Evolutionary conservation across 345 rosid genomes (phyloP), one percentile per base, ranked within the genome.

Genomic region (Linum usitatissimum): DNA sequence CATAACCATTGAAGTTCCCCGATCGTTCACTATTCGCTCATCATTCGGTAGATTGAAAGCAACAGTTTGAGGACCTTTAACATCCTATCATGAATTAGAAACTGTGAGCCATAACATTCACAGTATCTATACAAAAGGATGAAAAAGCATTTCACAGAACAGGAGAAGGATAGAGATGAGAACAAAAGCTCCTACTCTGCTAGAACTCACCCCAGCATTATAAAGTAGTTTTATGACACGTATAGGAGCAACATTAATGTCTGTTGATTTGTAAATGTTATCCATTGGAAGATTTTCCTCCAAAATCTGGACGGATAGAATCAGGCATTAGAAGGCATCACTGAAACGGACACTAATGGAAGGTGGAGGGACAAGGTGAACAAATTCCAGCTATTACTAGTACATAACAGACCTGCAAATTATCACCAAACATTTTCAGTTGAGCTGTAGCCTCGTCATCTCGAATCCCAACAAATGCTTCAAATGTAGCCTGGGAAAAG

Each of bases 1-100:
- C 80, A 92, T 92, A 72, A 92, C 96, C 96, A 92, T 89, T 55
- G 98, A 86, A 60, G 96, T 85, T 80, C 98, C 98, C 63, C 88
- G 83, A 60, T 86, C 96, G 70, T 87, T 86, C 30, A 89, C 96
- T 42, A 83, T 85, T 45, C 80, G 87, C 76, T 92, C 96, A 75
- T 92, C 98, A 61, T 92, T 92, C 64, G 98, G 98, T 61, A 92
- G 78, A 70, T 89, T 92, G 73, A 81, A 92, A 74, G 98, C 98
- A 81, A 86, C 92, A 58, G 91, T 89, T 69, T 88, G 98, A 67
- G 98, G 96, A 62, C 98, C 98, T 62, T 73, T 89, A 57, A 92
- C 95, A 83, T 89, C 98, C 96, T 92, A 83, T 48, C 60, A 55
- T 12, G 66, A 71, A 57, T 45, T 57, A 53, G 66, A 72, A 72